Evolutionary conservation across 1,139 yeast species (phyloP), one percentile per base, ranked within the genome.

Genomic region (Yarrowia galli): DNA sequence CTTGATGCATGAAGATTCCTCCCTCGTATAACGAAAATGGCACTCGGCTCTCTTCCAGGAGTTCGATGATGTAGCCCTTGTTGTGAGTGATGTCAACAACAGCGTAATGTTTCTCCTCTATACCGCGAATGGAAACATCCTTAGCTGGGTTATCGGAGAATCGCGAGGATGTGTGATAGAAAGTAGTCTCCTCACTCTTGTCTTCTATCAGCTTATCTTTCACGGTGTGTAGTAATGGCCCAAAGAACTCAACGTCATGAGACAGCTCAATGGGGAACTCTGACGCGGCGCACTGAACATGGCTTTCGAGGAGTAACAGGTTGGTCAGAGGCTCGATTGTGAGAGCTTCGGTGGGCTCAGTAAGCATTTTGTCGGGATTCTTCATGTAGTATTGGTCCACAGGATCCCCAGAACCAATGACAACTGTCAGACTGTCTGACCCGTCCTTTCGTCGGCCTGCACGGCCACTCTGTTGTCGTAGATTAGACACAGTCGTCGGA

Each of bases 381-480:
- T 83, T 82, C 78, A 92, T 85, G 75, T 89, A 95, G 74, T 89
- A 88, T 74, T 92, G 96, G 77, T 95, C 97, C 1, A 92, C 85
- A 0, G 98, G 97, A 10, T 89, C 89, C 16, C 88, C 87, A 32
- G 96, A 91, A 0, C 95, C 96, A 16, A 96, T 91, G 68, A 90
- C 87, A 6, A 95, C 79, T 0, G 97, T 95, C 74, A 95, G 78
- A 18, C 98, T 89, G 69, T 88, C 89, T 0, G 66, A 61, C 2
- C 56, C 56, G 18, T 72, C 71, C 66, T 83, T 83, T 64, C 85
- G 84, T 69, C 97, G 86, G 16, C 99, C 99, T 0, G 97, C 98
- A 73, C 99, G 83, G 45, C 99, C 99, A 80, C 96, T 89, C 74
- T 95, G 99, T 77, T 95, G 99, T 72, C 95, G 92, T 74, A 95